Conservation (phyloP, 2,329 filamentous ascomycete species). For the Claviceps sp. region DNA sequence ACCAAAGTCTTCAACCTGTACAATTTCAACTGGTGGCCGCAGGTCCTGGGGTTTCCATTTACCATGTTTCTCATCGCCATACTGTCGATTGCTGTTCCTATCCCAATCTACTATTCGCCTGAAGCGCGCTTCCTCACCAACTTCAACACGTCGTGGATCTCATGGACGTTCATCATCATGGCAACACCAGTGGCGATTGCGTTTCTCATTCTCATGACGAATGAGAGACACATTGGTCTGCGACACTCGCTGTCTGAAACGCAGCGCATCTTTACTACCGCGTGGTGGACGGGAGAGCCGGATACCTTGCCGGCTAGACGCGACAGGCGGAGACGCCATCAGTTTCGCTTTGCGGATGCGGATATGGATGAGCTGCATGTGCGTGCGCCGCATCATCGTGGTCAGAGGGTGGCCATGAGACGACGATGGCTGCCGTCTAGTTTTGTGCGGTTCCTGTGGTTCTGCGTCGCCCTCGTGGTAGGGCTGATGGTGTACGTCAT, state of each 20-base stretch:
- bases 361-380: constrained; percentile 22
- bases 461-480: constrained; percentile 49
- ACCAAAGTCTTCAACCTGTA: constrained; percentile 61
- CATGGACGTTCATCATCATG: constrained; percentile 59
- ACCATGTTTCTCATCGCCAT: constrained; percentile 48
- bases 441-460: constrained; percentile 58
- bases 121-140: constrained; percentile 38
- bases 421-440: constrained; percentile 49
- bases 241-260: constrained; percentile 51
- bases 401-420: constrained; percentile 27
- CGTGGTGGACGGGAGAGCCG: constrained; percentile 50
- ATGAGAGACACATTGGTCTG: constrained; percentile 48
- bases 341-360: constrained; percentile 22
- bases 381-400: constrained; percentile 12
- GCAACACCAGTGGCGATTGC: constrained; percentile 54
- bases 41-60: constrained; percentile 48
- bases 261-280: constrained; percentile 52
- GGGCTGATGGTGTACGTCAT: constrained; percentile 53
- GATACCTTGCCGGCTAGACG: constrained; percentile 30
- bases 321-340: constrained; percentile 12
- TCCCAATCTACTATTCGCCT: constrained; percentile 44
- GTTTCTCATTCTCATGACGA: constrained; percentile 47
- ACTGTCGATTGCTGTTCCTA: constrained; percentile 44
- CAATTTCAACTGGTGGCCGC: constrained; percentile 58
- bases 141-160: constrained; percentile 56